These are phyloP conservation scores for Eremothecium cymbalariae DNA, from an alignment of 1,139 yeast species.

Conservation along the genomic window DNA sequence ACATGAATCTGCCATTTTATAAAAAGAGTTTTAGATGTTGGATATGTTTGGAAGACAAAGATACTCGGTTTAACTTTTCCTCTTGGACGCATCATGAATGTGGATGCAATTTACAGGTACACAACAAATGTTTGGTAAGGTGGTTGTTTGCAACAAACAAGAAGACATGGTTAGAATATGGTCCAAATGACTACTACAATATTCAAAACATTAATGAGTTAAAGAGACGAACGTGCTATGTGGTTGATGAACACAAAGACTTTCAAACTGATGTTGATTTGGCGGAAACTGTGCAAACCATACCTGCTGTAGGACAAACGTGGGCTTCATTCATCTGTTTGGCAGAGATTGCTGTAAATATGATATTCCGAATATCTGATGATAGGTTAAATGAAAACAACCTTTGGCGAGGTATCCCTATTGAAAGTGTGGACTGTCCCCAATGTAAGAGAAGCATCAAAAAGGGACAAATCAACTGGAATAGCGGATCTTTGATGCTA, in stretches of 20 bases:
- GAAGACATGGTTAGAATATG: conserved; percentile 10
- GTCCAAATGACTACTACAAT: conserved; percentile 9
- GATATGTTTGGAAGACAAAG: conserved; percentile 18
- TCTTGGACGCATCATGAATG: conserved; percentile 18
- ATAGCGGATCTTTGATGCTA: conserved; percentile 11
- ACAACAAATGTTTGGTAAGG: conserved; percentile 17
- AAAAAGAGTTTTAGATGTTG: conserved; percentile 15
- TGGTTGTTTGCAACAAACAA: conserved; percentile 17
- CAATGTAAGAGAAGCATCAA: conserved; percentile 17
- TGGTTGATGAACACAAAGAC: conserved; percentile 17
- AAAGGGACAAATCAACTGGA: conserved; percentile 9
- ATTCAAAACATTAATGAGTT: conserved; percentile 11
- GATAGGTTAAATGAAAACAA: conserved; percentile 1
- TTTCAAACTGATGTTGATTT: conserved; percentile 14
- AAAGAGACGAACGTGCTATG: conserved; percentile 12
- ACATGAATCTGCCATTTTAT: too few relatives aligned
- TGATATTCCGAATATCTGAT: conserved; percentile 6
- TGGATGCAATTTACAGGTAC: conserved; percentile 21
- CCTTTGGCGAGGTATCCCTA: conserved; percentile 14
- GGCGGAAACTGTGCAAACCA: conserved; percentile 13
- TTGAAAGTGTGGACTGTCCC: conserved; percentile 16
- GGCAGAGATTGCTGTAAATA: conserved; percentile 6
- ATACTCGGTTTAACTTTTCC: conserved; percentile 6
- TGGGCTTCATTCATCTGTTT: conserved; percentile 11
- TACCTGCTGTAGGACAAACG: conserved; percentile 15